These are phyloP conservation scores for Monosporozyma solicola DNA, from an alignment of 805 yeast species.

Conservation along the genomic window DNA sequence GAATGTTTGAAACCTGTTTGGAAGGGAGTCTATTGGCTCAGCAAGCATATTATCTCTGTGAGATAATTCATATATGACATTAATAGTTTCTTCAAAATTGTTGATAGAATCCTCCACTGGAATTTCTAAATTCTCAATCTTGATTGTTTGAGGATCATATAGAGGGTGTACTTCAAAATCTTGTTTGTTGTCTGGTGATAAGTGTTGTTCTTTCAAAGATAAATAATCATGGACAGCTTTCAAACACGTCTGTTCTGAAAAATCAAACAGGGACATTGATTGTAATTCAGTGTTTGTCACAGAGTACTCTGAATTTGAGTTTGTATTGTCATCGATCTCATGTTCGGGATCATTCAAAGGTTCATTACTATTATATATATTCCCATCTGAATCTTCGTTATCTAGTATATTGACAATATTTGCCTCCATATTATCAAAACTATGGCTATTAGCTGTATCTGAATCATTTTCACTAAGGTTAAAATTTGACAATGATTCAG, in stretches of 20 bases:
- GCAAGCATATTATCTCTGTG: slow-evolving; percentile 3
- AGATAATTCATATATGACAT: slow-evolving; percentile 9
- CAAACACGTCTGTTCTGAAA: slow-evolving; percentile 1
- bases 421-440: slow-evolving; percentile 2
- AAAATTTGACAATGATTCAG: slow-evolving; percentile 25
- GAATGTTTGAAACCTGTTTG: slow-evolving; percentile 12
- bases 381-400: slow-evolving; percentile 2
- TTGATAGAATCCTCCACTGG: slow-evolving; percentile 8
- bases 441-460: slow-evolving; percentile 2
- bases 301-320: background rate
- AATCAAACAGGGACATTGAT: background rate
- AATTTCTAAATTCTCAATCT: background rate
- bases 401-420: slow-evolving; percentile 4
- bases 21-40: background rate
- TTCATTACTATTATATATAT: slow-evolving; percentile 1
- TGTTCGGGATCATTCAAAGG: background rate
- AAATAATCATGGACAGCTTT: background rate
- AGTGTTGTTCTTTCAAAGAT: background rate
- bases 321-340: background rate
- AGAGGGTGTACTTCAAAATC: background rate
- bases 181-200: background rate
- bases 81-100: slow-evolving; percentile 14
- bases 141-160: slow-evolving; percentile 1
- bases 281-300: background rate
- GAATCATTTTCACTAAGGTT: slow-evolving; percentile 19